Evolutionary conservation across 345 rosid species (phyloP).

Genomic region (Boechera stricta): DNA sequence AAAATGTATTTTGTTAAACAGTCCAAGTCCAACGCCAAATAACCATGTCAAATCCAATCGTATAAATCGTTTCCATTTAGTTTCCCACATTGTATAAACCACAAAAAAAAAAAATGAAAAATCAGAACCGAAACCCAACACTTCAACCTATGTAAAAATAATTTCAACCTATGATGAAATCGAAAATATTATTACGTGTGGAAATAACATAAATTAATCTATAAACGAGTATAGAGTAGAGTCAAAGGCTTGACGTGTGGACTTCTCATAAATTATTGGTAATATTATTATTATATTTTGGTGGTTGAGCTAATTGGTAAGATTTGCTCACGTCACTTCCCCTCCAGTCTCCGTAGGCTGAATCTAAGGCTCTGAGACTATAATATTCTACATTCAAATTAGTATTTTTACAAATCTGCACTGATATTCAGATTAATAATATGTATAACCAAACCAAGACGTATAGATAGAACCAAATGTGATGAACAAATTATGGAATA

Average conservation of each 20-base stretch:
- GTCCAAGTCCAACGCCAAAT: neutral
- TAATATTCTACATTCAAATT: neutral
- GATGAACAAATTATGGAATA: slow-evolving; percentile 1
- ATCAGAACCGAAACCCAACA: no score
- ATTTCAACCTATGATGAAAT: slow-evolving; percentile 11
- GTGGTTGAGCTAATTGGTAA: slow-evolving; percentile 29
- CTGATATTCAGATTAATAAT: no score
- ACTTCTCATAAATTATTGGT: slow-evolving; percentile 16
- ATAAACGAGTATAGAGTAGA: slow-evolving; percentile 2
- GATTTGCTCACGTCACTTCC: slow-evolving; percentile 40
- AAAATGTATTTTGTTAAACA: neutral
- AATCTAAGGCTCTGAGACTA: slow-evolving; percentile 19
- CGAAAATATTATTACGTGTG: neutral
- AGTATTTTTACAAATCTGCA: neutral
- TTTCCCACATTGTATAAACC: no score
- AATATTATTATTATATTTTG: slow-evolving; percentile 2
- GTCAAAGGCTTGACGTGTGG: slow-evolving; percentile 33
- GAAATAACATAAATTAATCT: neutral
- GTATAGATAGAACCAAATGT: neutral
- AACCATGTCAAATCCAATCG: neutral
- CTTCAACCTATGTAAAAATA: neutral
- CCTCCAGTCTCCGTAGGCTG: slow-evolving; percentile 32
- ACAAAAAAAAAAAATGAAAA: no score
- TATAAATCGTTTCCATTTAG: no score
- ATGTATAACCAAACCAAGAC: no score